phyloP scores from a whole-genome alignment of 176 grass and related monocot species.

The Puccinellia tenuiflora region DNA sequence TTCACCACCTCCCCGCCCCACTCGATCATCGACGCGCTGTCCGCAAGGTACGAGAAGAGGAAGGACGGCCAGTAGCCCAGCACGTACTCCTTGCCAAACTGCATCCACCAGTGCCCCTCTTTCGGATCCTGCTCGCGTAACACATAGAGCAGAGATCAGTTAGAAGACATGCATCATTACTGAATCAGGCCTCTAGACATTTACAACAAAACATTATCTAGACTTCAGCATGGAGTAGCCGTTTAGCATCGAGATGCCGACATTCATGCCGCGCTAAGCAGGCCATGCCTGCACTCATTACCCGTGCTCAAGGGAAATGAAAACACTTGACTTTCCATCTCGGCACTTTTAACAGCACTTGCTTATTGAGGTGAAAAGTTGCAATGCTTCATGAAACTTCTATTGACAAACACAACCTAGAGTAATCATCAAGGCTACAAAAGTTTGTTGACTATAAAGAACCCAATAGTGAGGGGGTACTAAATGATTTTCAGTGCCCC shows the following conservation, averaged over 20 bases:
- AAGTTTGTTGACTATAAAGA: constrained; percentile 17
- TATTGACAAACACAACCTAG: constrained; percentile 32
- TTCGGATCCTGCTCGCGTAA: constrained; percentile 62
- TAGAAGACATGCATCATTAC: neutral
- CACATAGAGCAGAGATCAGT: neutral
- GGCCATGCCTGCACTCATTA: constrained; percentile 16
- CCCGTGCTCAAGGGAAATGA: constrained; percentile 36
- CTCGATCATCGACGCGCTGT: constrained; percentile 86
- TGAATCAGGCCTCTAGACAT: neutral
- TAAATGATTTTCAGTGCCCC: constrained; percentile 30
- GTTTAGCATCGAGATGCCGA: neutral
- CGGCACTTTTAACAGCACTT: neutral
- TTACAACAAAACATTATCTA: neutral
- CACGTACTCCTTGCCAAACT: constrained; percentile 80
- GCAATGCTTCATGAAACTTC: constrained; percentile 24
- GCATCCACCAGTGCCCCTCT: constrained; percentile 97
- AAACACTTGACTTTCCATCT: constrained; percentile 22
- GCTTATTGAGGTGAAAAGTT: constrained; percentile 42
- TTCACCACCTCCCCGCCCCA: constrained; percentile 97
- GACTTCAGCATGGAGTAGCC: neutral
- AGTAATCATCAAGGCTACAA: constrained; percentile 45
- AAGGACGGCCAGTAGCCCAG: constrained; percentile 95
- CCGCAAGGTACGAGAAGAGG: constrained; percentile 70
- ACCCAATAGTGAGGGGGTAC: neutral
- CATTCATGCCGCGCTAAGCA: constrained; percentile 16